Evolutionary conservation across 169 alveolate species (phyloP), one percentile per base, ranked within the genome.

Genomic region (Babesia divergens): DNA sequence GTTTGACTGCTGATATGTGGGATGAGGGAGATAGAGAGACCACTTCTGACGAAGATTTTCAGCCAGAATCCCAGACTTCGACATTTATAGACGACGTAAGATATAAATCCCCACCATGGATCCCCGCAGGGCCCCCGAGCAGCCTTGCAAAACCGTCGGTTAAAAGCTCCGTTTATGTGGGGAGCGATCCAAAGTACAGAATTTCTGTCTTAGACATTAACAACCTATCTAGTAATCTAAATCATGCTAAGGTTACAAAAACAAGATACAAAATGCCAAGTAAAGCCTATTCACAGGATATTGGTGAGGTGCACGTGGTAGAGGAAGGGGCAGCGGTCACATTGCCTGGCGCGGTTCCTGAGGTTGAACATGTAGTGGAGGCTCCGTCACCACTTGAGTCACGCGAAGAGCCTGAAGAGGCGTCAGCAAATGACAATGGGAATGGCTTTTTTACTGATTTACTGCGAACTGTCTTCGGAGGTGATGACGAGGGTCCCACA

Each of bases 151-250:
- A 11, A 40, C 16, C 47, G 16, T 40, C 5, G 6, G 28, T 6
- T 40, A 6, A 9, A 18, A 13, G 58, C 29, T n/a, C 59, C 16
- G 49, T 62, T 1, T 62, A 62, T 44, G 72, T 62, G 49, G 56
- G 60, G 13, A 44, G 60, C 29, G 59, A 62, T 37, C 59, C 72
- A 6, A 62, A 29, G 14, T 62, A 62, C 28, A 42, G 40, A 24
- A 37, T 62, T 6, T 42, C 72, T 6, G 72, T 62, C 6, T 44
- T 62, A 49, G 59, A 62, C 47, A 62, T 62, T 3, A 62, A 62
- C 51, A 44, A 62, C 14, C 60, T 62, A 4, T 9, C 68, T 20
- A 18, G 31, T 22, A 6, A 20, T 8, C 11, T 5, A 16, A 52
- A 37, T 8, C 43, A 52, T 6, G 34, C 31, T 7, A 22, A 22